phyloP scores from a whole-genome alignment of 2,329 filamentous ascomycete genomes.

The Alternaria sp. region DNA sequence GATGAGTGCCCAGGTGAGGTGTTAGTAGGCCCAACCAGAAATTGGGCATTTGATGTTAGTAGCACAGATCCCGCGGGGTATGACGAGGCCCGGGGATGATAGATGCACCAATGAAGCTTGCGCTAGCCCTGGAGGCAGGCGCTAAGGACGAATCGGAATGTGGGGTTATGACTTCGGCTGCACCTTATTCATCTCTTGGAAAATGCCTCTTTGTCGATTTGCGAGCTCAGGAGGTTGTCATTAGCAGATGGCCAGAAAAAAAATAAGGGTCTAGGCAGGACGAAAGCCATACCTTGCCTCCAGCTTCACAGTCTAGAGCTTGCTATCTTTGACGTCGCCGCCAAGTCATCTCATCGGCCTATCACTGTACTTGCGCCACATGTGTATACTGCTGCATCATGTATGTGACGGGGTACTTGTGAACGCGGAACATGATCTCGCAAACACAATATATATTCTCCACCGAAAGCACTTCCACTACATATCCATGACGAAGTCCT shows the following conservation, averaged over 20 bases:
- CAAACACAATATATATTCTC: background rate
- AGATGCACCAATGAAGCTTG: background rate
- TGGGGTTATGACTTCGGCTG: background rate
- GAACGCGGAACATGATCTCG: background rate
- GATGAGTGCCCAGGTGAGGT: constrained; percentile 5
- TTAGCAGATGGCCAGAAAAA: too few species aligned
- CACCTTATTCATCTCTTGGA: constrained; percentile 14
- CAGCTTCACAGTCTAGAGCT: background rate
- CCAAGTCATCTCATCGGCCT: background rate
- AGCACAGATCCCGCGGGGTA: background rate
- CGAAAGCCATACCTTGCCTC: background rate
- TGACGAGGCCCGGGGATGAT: background rate
- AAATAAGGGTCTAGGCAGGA: background rate
- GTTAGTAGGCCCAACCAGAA: background rate
- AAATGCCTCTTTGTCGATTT: background rate
- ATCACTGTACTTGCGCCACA: background rate
- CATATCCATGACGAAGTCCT: background rate
- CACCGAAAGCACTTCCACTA: background rate
- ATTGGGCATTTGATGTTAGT: background rate
- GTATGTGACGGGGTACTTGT: background rate
- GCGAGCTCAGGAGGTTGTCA: background rate
- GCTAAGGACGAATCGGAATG: constrained; percentile 3
- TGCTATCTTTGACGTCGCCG: background rate
- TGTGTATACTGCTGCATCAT: background rate
- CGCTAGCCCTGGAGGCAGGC: background rate